These are phyloP conservation scores for Xylaria multiplex DNA, from an alignment of 2,329 filamentous ascomycete genomes.

Conservation along the genomic window DNA sequence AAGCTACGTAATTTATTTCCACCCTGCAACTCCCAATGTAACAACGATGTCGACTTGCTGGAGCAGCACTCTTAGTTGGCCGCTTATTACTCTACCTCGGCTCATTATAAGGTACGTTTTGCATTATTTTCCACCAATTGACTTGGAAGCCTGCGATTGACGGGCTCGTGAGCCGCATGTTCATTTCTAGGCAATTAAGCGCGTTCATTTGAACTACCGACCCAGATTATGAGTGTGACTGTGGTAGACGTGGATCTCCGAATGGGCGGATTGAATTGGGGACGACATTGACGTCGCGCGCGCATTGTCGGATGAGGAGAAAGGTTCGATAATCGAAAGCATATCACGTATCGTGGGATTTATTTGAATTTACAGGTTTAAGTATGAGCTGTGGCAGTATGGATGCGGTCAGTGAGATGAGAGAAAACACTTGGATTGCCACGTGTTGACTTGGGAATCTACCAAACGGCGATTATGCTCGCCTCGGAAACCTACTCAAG, in stretches of 20 bases:
- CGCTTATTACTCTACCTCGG: slow-evolving; percentile 3
- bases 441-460: too few species aligned
- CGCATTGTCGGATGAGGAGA: background rate
- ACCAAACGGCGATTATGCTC: too few species aligned
- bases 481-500: too few species aligned
- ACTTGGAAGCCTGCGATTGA: background rate
- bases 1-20: slow-evolving; percentile 9
- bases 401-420: too few species aligned
- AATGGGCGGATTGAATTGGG: too few species aligned
- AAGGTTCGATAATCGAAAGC: too few species aligned
- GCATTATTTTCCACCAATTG: slow-evolving; percentile 14
- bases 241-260: background rate
- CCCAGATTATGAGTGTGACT: background rate
- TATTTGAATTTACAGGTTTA: too few species aligned
- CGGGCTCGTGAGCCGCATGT: background rate
- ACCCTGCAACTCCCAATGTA: background rate
- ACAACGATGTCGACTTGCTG: slow-evolving; percentile 10
- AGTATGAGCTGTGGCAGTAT: too few species aligned
- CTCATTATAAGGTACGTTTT: background rate
- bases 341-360: too few species aligned
- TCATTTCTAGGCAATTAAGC: background rate
- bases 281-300: too few species aligned
- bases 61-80: background rate
- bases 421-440: too few species aligned
- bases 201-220: background rate